A percentile compares a stretch with the other conserved stretches of the same genome.
Conservation (phyloP, 352 stramenopile genomes). For the Bremia lactucae region DNA sequence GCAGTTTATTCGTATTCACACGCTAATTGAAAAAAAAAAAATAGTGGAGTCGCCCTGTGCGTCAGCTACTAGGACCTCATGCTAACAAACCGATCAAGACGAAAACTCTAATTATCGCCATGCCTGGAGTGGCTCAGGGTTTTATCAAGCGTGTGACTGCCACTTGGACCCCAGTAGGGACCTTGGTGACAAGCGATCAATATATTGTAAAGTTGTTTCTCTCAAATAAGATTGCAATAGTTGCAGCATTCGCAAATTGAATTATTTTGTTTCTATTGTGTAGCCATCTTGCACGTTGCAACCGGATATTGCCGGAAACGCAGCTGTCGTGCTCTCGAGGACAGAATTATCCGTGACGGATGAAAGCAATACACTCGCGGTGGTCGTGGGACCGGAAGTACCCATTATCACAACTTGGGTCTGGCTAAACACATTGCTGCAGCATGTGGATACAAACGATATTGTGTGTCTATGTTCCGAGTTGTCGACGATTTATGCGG, state of each 20-base stretch:
- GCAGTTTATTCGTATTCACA: not conserved
- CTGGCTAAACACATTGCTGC: constrained; percentile 34
- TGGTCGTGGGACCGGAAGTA: constrained; percentile 35
- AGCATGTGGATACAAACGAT: constrained; percentile 32
- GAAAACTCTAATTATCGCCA: constrained; percentile 40
- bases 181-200: constrained; percentile 45
- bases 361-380: constrained; percentile 25
- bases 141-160: constrained; percentile 38
- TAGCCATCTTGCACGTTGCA: constrained; percentile 22
- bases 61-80: constrained; percentile 8
- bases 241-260: too few relatives aligned
- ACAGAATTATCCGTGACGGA: constrained; percentile 18
- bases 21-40: not conserved
- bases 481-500: constrained; percentile 42
- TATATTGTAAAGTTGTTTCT: constrained; percentile 17
- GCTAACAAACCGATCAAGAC: constrained; percentile 5
- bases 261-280: too few relatives aligned
- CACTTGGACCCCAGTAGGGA: constrained; percentile 34
- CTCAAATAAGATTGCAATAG: too few relatives aligned
- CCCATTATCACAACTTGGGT: constrained; percentile 31
- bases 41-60: constrained; percentile 42
- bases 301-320: not conserved
- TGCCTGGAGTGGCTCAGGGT: constrained; percentile 28
- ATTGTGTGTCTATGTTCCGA: constrained; percentile 54
- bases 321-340: constrained; percentile 31